Conservation (phyloP, 2,329 filamentous ascomycete genomes). For the Fusarium verrucosum region DNA sequence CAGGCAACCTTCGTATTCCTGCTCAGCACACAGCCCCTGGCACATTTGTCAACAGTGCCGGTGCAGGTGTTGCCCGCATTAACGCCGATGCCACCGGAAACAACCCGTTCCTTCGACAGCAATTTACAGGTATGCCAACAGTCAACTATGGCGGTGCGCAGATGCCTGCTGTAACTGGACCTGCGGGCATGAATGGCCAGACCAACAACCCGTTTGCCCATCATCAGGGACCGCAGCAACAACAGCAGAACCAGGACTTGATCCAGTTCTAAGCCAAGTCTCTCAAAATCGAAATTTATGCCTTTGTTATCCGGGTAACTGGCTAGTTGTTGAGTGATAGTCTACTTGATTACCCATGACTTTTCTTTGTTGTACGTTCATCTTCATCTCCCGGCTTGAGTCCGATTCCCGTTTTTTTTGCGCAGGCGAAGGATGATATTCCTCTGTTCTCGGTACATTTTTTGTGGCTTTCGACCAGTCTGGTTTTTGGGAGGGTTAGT, state of each 20-base stretch:
- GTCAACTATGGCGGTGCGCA: conserved; percentile 60
- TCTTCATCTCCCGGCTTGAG: conserved; percentile 33
- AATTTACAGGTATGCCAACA: conserved; percentile 80
- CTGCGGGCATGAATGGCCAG: conserved; percentile 64
- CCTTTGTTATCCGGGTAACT: not conserved
- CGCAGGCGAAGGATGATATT: conserved; percentile 45
- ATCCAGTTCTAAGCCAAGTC: conserved; percentile 65
- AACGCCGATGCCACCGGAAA: conserved; percentile 77
- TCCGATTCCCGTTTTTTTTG: conserved; percentile 42
- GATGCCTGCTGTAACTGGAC: conserved; percentile 65
- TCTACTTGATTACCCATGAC: conserved; percentile 20
- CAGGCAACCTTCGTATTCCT: conserved; percentile 93
- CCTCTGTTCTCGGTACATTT: conserved; percentile 43
- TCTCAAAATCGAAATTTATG: conserved; percentile 5
- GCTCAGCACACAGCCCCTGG: conserved; percentile 96
- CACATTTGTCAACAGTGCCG: conserved; percentile 95
- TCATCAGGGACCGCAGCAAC: conserved; percentile 55
- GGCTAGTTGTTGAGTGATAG: conserved; percentile 3
- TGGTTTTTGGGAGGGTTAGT: conserved; percentile 40
- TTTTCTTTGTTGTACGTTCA: conserved; percentile 33
- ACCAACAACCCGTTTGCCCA: conserved; percentile 68
- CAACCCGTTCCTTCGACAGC: conserved; percentile 88
- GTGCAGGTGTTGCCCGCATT: conserved; percentile 77
- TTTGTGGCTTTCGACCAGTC: conserved; percentile 37
- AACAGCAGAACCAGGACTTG: conserved; percentile 64